Conservation (phyloP, 805 yeast genomes). For the Kuraishia ogatae region DNA sequence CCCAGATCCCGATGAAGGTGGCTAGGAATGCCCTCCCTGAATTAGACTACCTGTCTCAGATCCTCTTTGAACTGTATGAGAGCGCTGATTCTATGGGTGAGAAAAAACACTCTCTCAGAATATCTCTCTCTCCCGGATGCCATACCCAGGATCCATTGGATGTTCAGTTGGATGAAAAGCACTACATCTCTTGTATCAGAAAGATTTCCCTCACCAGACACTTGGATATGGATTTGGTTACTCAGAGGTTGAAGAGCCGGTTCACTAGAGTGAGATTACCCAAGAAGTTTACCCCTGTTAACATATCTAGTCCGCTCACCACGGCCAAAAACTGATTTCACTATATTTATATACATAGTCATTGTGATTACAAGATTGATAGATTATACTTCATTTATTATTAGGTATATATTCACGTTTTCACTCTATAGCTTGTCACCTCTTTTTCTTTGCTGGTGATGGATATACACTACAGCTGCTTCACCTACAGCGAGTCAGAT, state of each 20-base stretch:
- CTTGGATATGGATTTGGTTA: conserved; percentile 82
- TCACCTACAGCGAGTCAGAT: no score
- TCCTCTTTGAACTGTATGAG: conserved; percentile 88
- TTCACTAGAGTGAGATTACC: conserved; percentile 87
- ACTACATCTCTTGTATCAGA: conserved; percentile 94
- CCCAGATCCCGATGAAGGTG: conserved; percentile 90
- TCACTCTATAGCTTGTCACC: conserved; percentile 4
- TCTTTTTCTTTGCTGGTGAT: background rate
- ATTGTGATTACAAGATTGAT: background rate
- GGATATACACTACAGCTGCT: no score
- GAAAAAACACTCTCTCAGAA: conserved; percentile 81
- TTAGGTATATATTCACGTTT: background rate
- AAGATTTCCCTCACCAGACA: conserved; percentile 86
- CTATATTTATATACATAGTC: no score
- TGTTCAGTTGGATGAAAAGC: conserved; percentile 92
- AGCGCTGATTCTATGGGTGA: conserved; percentile 58
- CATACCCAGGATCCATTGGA: conserved; percentile 97
- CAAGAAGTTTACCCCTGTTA: conserved; percentile 83
- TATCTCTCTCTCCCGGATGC: conserved; percentile 95
- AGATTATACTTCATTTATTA: background rate
- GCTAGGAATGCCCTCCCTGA: conserved; percentile 95
- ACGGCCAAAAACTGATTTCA: conserved; percentile 5
- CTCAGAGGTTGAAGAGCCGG: conserved; percentile 70
- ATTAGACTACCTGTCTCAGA: conserved; percentile 89
- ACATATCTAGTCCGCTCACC: conserved; percentile 62